Base-by-base conservation (phyloP, 352 stramenopile genomes). In the Phytophthora hibernalis region DNA sequence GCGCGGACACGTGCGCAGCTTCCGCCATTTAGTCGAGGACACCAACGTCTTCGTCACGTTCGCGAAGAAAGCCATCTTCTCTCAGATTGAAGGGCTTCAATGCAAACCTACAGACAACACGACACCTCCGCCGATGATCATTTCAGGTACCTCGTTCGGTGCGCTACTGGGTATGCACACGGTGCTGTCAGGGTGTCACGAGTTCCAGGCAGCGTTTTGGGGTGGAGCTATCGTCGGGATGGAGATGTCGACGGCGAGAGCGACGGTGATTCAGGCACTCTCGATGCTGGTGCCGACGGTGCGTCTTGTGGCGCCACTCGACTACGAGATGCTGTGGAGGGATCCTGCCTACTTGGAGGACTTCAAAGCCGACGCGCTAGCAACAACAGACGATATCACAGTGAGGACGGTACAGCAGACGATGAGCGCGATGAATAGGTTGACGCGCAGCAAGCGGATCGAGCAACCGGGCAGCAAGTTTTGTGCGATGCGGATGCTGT, bases 131-230 rank as follows among this genome's bases (percentile, higher is more conserved):
- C 73, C 77, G 45, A 57, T 89, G 22, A 63, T 87, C 54, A 78
- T 91, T 51, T 81, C 82, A 44, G 79, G 79, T 35, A 78, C 80
- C 30, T 85, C 75, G 24, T 90, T 82, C 52, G 82, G 82, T 13
- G 68, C 68, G 44, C 68, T 90, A 24, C 58, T 90, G 16, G 78
- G 72, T 0, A 60, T 85, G 21, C 80, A 86, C 67, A 80, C 70
- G 5, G 56, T 82, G n/a, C 64, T 88, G 26, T 81, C 74, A 20
- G 68, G 68, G 0, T 15, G 33, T 15, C 77, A 89, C 57, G 28
- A 73, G 42, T 87, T 91, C 63, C 40, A 68, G 16, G 82, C 68
- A 11, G 65, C 77, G 16, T 68, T 87, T 31, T 79, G 84, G 55
- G 76, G 68, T 9, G 72, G 71, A 1, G 72, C 82, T 0, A 72